These are phyloP conservation scores for Podosphaera xanthii DNA, from an alignment of 2,329 filamentous ascomycete genomes.

Conservation along the genomic window DNA sequence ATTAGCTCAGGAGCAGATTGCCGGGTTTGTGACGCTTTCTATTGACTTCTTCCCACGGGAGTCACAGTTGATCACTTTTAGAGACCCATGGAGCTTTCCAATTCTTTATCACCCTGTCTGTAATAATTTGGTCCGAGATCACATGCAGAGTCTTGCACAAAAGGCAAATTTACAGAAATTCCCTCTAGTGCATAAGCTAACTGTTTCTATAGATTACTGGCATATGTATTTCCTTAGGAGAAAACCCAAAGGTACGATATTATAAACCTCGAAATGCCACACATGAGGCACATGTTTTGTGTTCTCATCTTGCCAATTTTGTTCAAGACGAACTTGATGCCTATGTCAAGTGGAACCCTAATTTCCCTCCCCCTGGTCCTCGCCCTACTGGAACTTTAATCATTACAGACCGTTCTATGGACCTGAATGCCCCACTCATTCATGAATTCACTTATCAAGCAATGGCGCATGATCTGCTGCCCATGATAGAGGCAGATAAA, in stretches of 20 bases:
- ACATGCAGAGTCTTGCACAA: constrained; percentile 69
- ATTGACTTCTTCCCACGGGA: constrained; percentile 81
- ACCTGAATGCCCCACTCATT: constrained; percentile 63
- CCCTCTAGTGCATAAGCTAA: constrained; percentile 5
- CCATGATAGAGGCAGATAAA: constrained; percentile 73
- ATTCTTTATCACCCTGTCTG: constrained; percentile 78
- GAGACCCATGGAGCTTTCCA: constrained; percentile 90
- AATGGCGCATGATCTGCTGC: constrained; percentile 85
- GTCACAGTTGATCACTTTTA: constrained; percentile 73
- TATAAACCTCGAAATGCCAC: constrained; percentile 52
- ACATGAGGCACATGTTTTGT: constrained; percentile 76
- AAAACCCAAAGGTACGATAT: constrained; percentile 84
- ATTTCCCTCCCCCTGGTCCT: constrained; percentile 60
- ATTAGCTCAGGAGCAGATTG: constrained; percentile 48
- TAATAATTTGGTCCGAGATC: constrained; percentile 58
- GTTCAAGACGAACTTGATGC: constrained; percentile 78
- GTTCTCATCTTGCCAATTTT: constrained; percentile 70
- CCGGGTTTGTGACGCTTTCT: constrained; percentile 60
- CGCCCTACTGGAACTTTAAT: constrained; percentile 64
- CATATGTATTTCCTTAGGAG: constrained; percentile 75
- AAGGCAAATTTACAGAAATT: constrained; percentile 33
- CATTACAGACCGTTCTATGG: constrained; percentile 83
- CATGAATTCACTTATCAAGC: constrained; percentile 98
- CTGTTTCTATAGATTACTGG: constrained; percentile 43
- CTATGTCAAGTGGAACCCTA: constrained; percentile 63